phyloP scores from a whole-genome alignment of 176 grass and related monocot species.

The maize (Zea mays) region Zm-B73-REFERENCE-NAM-5.0 NC_050096.1:10041001-10041500 shows the following conservation, averaged over 20 bases:
- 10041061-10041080: neutral
- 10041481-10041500: neutral
- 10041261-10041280: neutral
- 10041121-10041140: neutral
- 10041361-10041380: no score
- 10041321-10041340: constrained; percentile 33
- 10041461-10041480: neutral
- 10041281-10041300: neutral
- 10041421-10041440: neutral
- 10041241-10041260: no score
- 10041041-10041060: no score
- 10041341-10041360: neutral
- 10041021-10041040: no score
- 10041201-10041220: neutral
- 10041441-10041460: neutral
- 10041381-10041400: neutral
- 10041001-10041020: no score
- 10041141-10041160: neutral
- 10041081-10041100: neutral
- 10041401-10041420: neutral
- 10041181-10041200: neutral
- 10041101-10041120: neutral
- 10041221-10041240: no score
- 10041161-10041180: neutral
- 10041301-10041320: constrained; percentile 30